Evolutionary conservation across 306 rosid species (phyloP), one percentile per base, ranked within the genome.

Genomic region (Ammopiptanthus mongolicus): DNA sequence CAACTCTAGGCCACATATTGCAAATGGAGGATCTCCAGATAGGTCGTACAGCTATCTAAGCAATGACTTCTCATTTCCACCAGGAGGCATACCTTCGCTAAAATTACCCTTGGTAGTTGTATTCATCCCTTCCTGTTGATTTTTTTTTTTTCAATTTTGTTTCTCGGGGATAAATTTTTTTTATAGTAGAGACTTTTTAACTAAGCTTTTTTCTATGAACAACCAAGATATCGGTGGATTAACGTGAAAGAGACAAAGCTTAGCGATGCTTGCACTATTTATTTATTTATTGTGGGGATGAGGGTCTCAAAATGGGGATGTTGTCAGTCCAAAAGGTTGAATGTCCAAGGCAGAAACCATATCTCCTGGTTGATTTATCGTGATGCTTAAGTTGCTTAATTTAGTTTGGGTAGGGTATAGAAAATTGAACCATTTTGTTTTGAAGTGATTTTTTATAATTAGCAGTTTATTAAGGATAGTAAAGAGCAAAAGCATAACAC

Each of bases 81-180:
- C 95, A 3, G 98, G 91, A 75, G 97, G 97, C 71, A 65, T 88
- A 69, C 85, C 97, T 14, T 86, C 90, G 0, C 84, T 95, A 80
- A 94, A 82, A 79, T 74, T 95, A 73, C 99, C 97, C 14, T 77
- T 76, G 96, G 99, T 95, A 92, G 88, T 90, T 83, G 87, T 87
- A 81, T 78, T 84, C 55, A 75, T 60, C 67, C 78, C 74, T 36
- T 55, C 68, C 15, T 51, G 19, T 68, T 57, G 71, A 39, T 36
- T 28, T 61, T 42, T 25, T 44, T 63, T 25, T 12, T 8, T 48
- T 7, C 41, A 44, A 12, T 68, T 44, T 14, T 82, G 21, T 33
- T 28, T 65, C 13, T 58, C 17, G 12, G 65, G 9, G 25, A 37
- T 41, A 48, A 56, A 37, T 29, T 1, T 51, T 46, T 51, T 15